Evolutionary conservation across 2,329 filamentous ascomycete species (phyloP).

Genomic region (Alternaria atra): DNA sequence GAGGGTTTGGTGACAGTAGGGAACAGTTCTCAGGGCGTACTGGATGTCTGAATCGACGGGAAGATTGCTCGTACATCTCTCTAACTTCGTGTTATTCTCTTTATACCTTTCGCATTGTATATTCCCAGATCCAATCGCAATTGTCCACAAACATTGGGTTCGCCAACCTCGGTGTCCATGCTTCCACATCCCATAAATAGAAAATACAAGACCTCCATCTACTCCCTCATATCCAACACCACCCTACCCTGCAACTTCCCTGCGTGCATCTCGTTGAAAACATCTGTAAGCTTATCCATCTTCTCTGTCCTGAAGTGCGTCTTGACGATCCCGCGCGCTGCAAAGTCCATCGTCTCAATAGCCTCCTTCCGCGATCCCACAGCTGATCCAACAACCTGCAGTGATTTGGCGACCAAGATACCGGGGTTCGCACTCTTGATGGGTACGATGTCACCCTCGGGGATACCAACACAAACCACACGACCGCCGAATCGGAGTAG

Average conservation of each 20-base stretch:
- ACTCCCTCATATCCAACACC: slow-evolving; percentile 54
- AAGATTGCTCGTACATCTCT: not conserved
- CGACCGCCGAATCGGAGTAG: slow-evolving; percentile 57
- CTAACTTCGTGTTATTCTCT: not conserved
- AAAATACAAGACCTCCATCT: not conserved
- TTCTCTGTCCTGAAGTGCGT: slow-evolving; percentile 57
- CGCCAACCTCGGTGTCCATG: not conserved
- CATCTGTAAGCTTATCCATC: slow-evolving; percentile 58
- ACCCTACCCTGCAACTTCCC: slow-evolving; percentile 58
- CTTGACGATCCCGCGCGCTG: slow-evolving; percentile 55
- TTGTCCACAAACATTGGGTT: not conserved
- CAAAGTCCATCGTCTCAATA: slow-evolving; percentile 60
- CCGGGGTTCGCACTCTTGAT: slow-evolving; percentile 55
- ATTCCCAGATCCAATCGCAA: not conserved
- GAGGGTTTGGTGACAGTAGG: not conserved
- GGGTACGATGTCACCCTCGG: slow-evolving; percentile 57
- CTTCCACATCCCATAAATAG: not conserved
- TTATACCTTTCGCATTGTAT: not conserved
- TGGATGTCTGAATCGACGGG: not conserved
- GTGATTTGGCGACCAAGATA: slow-evolving; percentile 53
- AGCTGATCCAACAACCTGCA: slow-evolving; percentile 57
- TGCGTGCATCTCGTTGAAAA: slow-evolving; percentile 59
- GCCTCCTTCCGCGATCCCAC: slow-evolving; percentile 59
- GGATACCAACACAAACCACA: slow-evolving; percentile 58
- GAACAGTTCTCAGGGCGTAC: too few relatives aligned